Base-by-base conservation (phyloP, 768 basidiomycete species). In the Lactarius deliciosus region DNA sequence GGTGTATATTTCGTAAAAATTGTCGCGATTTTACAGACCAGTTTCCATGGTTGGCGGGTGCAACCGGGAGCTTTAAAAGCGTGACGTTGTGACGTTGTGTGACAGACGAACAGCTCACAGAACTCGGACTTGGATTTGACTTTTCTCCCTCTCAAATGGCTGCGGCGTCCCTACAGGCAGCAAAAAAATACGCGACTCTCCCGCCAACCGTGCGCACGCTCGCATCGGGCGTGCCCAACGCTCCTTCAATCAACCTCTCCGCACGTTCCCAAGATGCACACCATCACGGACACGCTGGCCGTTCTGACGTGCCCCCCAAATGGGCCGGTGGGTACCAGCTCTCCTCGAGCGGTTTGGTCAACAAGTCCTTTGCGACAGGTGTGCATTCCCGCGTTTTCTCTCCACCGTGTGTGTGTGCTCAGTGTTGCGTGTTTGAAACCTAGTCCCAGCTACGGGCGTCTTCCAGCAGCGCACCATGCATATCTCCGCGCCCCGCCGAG, bases 151-250 rank as follows among this genome's bases (percentile, higher is more conserved):
- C 72, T 73, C 71, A 36, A 66, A 59, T 66, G 74, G 75, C 78
- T 78, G 90, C 90, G 87, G 86, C 88, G 75, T 79, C 87, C 72
- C 80, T 89, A 76, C 83, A 87, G 75, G 86, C 83, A 80, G 81
- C 86, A 73, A 91, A 88, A 88, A 93, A 88, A 80, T 89, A 90
- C 69, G 80, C 93, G 73, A 92, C 86, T 77, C 80, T 96, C 69
- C 77, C 90, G 40, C 92, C 94, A 65, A 92, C 93, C 40, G 86
- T 92, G 70, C 86, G 91, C 74, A 81, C 86, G 7, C 85, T 92
- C 65, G 83, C 94, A 54, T 87, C 84, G 40, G 96, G 96, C 66
- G 82, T 94, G 16, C 96, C 96, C 36, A 76, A 76, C 71, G 91
- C 87, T 8, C 87, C 91, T 40, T 81, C 85, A 59, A 79, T 98